phyloP scores from a whole-genome alignment of 768 basidiomycete genomes.

The Serendipita indica region DNA sequence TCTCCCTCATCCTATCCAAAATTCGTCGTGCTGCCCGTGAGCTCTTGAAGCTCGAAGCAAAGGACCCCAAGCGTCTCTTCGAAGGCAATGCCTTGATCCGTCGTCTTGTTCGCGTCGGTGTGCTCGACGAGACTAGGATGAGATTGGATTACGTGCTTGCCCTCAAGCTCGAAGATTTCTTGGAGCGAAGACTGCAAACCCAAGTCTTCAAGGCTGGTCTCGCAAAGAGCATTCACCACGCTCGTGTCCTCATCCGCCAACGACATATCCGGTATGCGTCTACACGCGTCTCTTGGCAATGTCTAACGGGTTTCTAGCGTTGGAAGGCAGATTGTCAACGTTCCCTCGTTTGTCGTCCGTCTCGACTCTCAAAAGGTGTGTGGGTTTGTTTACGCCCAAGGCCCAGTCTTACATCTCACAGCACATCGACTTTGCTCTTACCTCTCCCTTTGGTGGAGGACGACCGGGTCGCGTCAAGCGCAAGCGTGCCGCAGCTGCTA shows the following conservation, averaged over 20 bases:
- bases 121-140: slow-evolving; percentile 98
- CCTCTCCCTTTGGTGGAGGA: slow-evolving; percentile 91
- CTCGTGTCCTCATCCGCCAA: slow-evolving; percentile 94
- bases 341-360: slow-evolving; percentile 96
- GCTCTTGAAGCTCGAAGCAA: slow-evolving; percentile 97
- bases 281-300: neutral
- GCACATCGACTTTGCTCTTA: slow-evolving; percentile 98
- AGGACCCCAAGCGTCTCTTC: slow-evolving; percentile 99
- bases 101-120: slow-evolving; percentile 97
- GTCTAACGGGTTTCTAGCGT: slow-evolving; percentile 37
- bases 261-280: slow-evolving; percentile 81
- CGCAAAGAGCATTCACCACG: slow-evolving; percentile 97
- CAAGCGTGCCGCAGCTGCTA: slow-evolving; percentile 89
- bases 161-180: slow-evolving; percentile 98
- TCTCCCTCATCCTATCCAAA: slow-evolving; percentile 92
- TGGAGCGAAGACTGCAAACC: slow-evolving; percentile 96
- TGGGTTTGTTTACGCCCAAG: slow-evolving; percentile 7
- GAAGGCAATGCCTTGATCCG: slow-evolving; percentile 88
- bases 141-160: slow-evolving; percentile 99
- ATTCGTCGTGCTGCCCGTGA: slow-evolving; percentile 99
- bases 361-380: slow-evolving; percentile 88
- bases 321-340: slow-evolving; percentile 98
- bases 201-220: slow-evolving; percentile 99
- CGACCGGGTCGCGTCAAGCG: slow-evolving; percentile 94
- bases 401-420: slow-evolving; percentile 11